phyloP scores from a whole-genome alignment of 2,329 filamentous ascomycete genomes.

The Cadophora sp. region DNA sequence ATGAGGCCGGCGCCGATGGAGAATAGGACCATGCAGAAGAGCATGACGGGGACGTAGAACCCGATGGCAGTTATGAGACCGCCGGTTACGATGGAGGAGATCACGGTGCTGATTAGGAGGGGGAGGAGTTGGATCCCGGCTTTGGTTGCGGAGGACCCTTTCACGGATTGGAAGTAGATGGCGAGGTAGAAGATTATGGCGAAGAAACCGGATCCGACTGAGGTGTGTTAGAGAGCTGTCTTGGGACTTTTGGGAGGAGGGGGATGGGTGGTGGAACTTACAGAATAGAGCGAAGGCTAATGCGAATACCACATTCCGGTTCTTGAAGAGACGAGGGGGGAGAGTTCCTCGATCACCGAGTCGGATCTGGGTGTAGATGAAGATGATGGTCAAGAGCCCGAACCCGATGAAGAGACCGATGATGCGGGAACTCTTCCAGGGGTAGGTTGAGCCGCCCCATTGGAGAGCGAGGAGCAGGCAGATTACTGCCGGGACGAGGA shows the following conservation, averaged over 20 bases:
- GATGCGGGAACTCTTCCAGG: conserved; percentile 46
- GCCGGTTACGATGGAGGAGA: conserved; percentile 51
- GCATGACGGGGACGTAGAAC: conserved; percentile 54
- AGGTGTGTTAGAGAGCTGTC: neutral
- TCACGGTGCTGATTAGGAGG: conserved; percentile 50
- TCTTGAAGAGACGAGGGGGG: conserved; percentile 47
- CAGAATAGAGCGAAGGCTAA: conserved; percentile 35
- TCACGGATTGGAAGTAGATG: conserved; percentile 47
- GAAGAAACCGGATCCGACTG: conserved; percentile 40
- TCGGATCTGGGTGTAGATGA: conserved; percentile 45
- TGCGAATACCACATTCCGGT: conserved; percentile 35
- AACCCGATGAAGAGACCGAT: conserved; percentile 47
- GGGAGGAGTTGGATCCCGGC: conserved; percentile 54
- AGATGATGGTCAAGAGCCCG: conserved; percentile 43
- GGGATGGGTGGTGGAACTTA: neutral
- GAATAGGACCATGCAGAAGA: conserved; percentile 48
- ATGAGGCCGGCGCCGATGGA: conserved; percentile 52
- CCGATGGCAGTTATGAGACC: conserved; percentile 49
- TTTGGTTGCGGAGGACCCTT: conserved; percentile 49
- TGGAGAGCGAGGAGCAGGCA: conserved; percentile 50
- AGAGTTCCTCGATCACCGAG: conserved; percentile 46
- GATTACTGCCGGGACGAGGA: conserved; percentile 48
- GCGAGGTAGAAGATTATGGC: conserved; percentile 44
- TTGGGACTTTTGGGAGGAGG: neutral
- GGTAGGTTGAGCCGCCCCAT: conserved; percentile 49